These are phyloP conservation scores for Glycine latifolia DNA, from an alignment of 306 rosid species.

Conservation along the genomic window DNA sequence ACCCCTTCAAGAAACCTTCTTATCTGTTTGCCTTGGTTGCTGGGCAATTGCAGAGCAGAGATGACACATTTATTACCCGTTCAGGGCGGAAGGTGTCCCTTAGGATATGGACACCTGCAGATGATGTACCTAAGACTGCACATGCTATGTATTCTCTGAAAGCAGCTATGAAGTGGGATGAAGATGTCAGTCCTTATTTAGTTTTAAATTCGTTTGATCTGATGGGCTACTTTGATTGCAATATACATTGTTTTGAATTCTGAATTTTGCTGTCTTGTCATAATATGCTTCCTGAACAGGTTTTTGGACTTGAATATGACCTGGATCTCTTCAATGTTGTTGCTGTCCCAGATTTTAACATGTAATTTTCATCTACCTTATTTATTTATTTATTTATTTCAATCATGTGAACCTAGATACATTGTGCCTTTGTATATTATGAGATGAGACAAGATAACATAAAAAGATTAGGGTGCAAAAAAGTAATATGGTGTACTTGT, in stretches of 20 bases:
- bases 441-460: conserved; percentile 20
- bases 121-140: conserved; percentile 85
- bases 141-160: conserved; percentile 96
- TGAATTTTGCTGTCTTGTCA: conserved; percentile 38
- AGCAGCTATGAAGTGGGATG: conserved; percentile 99
- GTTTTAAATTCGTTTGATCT: conserved; percentile 33
- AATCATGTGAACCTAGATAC: no score
- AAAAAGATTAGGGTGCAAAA: background rate
- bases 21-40: conserved; percentile 99
- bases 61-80: conserved; percentile 72
- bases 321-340: conserved; percentile 97
- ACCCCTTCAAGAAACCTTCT: conserved; percentile 97
- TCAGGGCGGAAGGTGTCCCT: conserved; percentile 86
- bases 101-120: conserved; percentile 95
- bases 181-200: conserved; percentile 75
- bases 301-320: conserved; percentile 97
- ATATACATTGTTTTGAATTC: conserved; percentile 25
- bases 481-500: conserved; percentile 39
- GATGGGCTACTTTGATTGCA: conserved; percentile 36
- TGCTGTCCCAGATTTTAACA: conserved; percentile 99
- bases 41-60: conserved; percentile 89
- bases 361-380: conserved; percentile 54
- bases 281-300: conserved; percentile 59
- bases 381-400: background rate
- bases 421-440: conserved; percentile 16